Percentiles rank a stretch among this genome's conserved stretches.
Evolutionary conservation across 2,329 filamentous ascomycete genomes (phyloP).

Genomic region (Aspergillus ustus): DNA sequence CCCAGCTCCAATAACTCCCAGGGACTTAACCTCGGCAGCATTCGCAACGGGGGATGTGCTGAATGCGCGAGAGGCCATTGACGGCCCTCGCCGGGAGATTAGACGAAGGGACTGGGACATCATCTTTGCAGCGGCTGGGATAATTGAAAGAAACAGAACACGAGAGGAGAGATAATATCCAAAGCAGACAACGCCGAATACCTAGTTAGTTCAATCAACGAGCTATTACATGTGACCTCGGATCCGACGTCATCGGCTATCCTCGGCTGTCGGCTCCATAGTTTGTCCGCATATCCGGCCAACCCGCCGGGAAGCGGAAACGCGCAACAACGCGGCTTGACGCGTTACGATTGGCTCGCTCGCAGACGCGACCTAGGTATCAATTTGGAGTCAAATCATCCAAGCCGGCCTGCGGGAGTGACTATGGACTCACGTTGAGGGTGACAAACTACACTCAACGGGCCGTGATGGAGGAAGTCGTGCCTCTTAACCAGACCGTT

Average conservation of each 20-base stretch:
- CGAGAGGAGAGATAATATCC: background rate
- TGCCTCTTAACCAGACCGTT: constrained; percentile 50
- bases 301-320: constrained; percentile 11
- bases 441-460: constrained; percentile 15
- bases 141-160: background rate
- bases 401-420: constrained; percentile 5
- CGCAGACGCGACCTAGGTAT: background rate
- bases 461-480: constrained; percentile 46
- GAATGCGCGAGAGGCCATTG: constrained; percentile 61
- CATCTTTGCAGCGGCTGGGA: constrained; percentile 30
- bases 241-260: constrained; percentile 39
- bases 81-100: constrained; percentile 37
- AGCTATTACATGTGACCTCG: constrained; percentile 17
- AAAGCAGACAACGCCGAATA: background rate
- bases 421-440: constrained; percentile 10
- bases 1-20: constrained; percentile 92
- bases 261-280: constrained; percentile 29
- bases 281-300: constrained; percentile 21
- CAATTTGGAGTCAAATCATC: background rate
- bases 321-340: constrained; percentile 35
- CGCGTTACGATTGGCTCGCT: constrained; percentile 31
- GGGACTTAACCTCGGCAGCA: constrained; percentile 75
- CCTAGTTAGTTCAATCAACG: background rate
- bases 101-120: constrained; percentile 41
- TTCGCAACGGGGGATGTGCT: constrained; percentile 69